Evolutionary conservation across 352 stramenopile species (phyloP).

Genomic region (Phytophthora ohioensis): DNA sequence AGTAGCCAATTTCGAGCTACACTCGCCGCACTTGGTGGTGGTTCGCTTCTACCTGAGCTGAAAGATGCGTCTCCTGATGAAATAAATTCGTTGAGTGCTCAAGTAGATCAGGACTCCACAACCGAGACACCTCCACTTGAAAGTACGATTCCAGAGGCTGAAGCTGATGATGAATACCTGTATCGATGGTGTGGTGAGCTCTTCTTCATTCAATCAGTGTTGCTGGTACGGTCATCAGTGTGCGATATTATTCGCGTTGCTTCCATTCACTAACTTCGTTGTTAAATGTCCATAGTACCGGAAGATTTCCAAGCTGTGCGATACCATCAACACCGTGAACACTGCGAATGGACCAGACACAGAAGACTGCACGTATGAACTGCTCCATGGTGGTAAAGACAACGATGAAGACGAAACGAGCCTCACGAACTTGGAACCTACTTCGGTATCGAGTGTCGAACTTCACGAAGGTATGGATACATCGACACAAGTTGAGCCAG

Average conservation of each 20-base stretch:
- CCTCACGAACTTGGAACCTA: neutral
- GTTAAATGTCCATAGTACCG: conserved; percentile 40
- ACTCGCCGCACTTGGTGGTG: conserved; percentile 41
- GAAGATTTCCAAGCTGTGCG: conserved; percentile 40
- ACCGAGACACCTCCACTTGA: conserved; percentile 8
- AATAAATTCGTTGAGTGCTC: conserved; percentile 7
- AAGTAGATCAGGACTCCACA: conserved; percentile 7
- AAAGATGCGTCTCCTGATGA: conserved; percentile 4
- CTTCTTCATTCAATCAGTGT: conserved; percentile 61
- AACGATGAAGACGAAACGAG: conserved; percentile 1
- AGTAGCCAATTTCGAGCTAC: conserved; percentile 52
- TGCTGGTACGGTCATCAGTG: conserved; percentile 44
- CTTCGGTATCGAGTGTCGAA: neutral
- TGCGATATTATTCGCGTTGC: neutral
- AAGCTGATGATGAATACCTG: conserved; percentile 58
- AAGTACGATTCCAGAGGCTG: conserved; percentile 3
- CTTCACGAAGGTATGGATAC: neutral
- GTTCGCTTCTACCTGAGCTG: conserved; percentile 43
- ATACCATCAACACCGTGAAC: conserved; percentile 25
- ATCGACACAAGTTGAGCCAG: conserved; percentile 4
- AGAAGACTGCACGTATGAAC: conserved; percentile 51
- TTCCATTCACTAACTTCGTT: conserved; percentile 1
- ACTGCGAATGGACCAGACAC: conserved; percentile 40
- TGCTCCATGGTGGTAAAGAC: conserved; percentile 30
- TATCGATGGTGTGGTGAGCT: conserved; percentile 74